A percentile compares a stretch with the other conserved stretches of the same genome.
phyloP scores from a whole-genome alignment of 768 basidiomycete species.

The Gloeopeniophorella convolvens region DNA sequence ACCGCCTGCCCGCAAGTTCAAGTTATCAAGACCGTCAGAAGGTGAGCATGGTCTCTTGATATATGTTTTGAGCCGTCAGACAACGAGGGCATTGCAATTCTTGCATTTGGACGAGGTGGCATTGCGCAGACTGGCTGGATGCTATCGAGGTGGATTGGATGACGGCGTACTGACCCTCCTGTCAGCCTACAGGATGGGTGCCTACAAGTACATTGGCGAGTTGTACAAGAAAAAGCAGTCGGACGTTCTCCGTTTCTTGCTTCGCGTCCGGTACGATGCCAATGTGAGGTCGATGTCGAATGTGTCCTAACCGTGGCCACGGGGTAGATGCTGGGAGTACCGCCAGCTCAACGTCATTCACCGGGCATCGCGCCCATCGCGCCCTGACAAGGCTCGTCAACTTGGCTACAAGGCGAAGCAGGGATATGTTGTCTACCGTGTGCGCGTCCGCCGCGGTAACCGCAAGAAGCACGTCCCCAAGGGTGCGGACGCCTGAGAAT shows the following conservation, averaged over 20 bases:
- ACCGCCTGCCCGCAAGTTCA: conserved; percentile 21
- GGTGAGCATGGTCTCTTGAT: conserved; percentile 23
- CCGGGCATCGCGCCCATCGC: conserved; percentile 95
- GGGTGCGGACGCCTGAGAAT: conserved; percentile 43
- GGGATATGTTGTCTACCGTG: conserved; percentile 95
- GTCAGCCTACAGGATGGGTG: conserved; percentile 67
- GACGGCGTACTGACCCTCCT: conserved; percentile 20
- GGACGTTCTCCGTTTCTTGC: conserved; percentile 94
- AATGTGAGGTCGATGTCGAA: not conserved
- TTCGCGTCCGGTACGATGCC: conserved; percentile 78
- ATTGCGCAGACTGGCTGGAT: conserved; percentile 27
- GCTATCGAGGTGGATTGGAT: conserved; percentile 10
- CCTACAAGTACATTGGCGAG: conserved; percentile 95
- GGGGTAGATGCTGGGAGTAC: conserved; percentile 90
- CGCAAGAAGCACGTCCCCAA: conserved; percentile 98
- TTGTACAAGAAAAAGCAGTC: conserved; percentile 98
- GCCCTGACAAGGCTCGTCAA: conserved; percentile 98
- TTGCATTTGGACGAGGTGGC: not conserved
- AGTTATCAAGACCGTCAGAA: conserved; percentile 27
- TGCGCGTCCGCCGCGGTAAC: conserved; percentile 96
- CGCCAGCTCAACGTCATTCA: conserved; percentile 98
- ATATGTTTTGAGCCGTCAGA: not conserved
- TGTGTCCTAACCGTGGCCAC: conserved; percentile 7
- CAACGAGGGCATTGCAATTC: no score
- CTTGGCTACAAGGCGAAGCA: conserved; percentile 99